Base-by-base conservation (phyloP, 306 rosid species). In the Amphicarpaea edgeworthii region DNA sequence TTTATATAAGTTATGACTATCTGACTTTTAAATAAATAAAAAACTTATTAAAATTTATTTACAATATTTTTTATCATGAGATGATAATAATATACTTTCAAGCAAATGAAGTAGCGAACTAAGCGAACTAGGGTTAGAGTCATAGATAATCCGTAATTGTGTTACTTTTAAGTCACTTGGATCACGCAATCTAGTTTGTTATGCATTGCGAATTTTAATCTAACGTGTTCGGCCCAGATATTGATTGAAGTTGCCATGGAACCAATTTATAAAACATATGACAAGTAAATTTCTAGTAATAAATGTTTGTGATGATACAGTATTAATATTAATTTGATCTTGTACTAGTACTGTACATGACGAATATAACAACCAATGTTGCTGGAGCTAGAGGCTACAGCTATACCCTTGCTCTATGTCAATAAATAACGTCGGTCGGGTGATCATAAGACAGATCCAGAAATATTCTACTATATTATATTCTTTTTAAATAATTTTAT, bases 121-220 rank as follows among this genome's bases (percentile, higher is more conserved):
- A n/a, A n/a, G n/a, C n/a, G 11, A 12, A 26, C 23, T 12, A 12
- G 49, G 34, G 24, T 47, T 7, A 24, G 49, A 46, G 46, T 30
- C 16, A 12, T 0, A 34, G 1, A 28, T 28, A 15, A 26, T 16
- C 17, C 14, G 43, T 37, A n/a, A 34, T 9, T 59, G 47, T 15
- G 6, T 0, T 5, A n/a, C n/a, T 24, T 21, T 15, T 2, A 51
- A 41, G 12, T 26, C 69, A 59, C n/a, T 57, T 72, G 68, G 43
- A 58, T 73, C 46, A 58, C 59, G 30, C 28, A 62, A 37, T 37
- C n/a, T 12, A 34, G 1, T 15, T 62, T 62, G 28, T 62, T 62
- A 24, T 7, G 9, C 68, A 3, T 62, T 37, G 2, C 16, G 8
- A 61, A 34, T 32, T 32, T n/a, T 32, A 61, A 61, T 32, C 8